Evolutionary conservation across 257 asterid species (phyloP).

Genomic region (Petunia secreta): DNA sequence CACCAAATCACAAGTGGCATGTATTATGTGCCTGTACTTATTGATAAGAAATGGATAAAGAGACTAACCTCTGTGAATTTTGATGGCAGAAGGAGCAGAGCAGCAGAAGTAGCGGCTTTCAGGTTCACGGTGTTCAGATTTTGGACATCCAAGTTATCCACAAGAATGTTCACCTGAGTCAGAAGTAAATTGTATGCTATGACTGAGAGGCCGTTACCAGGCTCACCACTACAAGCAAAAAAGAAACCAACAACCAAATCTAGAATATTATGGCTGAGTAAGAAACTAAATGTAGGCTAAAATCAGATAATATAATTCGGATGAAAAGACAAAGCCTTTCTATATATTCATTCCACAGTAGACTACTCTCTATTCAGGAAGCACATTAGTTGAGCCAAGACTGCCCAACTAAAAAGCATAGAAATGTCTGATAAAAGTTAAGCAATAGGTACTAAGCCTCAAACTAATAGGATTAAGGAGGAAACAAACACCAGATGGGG

Average conservation of each 20-base stretch:
- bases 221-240: slow-evolving; percentile 15
- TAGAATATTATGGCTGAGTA: background rate
- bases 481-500: background rate
- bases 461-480: background rate
- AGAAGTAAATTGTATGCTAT: background rate
- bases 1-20: slow-evolving; percentile 26
- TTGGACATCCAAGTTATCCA: slow-evolving; percentile 63
- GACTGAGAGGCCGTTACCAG: background rate
- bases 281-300: background rate
- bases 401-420: slow-evolving; percentile 1
- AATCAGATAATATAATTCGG: background rate
- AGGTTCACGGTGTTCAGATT: slow-evolving; percentile 66
- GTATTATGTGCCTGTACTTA: slow-evolving; percentile 13
- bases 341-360: slow-evolving; percentile 17
- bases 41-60: slow-evolving; percentile 27
- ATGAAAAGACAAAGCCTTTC: background rate
- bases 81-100: slow-evolving; percentile 90
- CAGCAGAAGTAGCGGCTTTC: slow-evolving; percentile 79
- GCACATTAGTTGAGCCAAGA: background rate
- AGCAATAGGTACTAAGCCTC: background rate
- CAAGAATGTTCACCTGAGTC: slow-evolving; percentile 64
- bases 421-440: background rate
- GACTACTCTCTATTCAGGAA: slow-evolving; percentile 18
- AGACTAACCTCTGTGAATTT: slow-evolving; percentile 69
- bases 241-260: background rate